Percentiles rank a stretch among this genome's conserved stretches.
These are phyloP conservation scores for Penicillium palitans DNA, from an alignment of 2,329 filamentous ascomycete genomes.

Conservation along the genomic window DNA sequence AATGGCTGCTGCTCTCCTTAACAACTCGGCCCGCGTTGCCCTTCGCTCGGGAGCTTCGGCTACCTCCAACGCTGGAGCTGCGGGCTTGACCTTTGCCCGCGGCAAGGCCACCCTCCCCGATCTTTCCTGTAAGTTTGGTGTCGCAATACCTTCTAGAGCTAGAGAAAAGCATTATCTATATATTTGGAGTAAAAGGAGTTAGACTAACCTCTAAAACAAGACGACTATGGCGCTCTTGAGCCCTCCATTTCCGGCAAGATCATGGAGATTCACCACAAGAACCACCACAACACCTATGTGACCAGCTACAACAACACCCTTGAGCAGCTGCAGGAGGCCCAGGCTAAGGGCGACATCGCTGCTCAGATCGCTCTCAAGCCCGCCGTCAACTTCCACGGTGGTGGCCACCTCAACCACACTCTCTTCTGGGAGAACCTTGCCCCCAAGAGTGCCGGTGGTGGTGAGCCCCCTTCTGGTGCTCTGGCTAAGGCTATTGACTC, in stretches of 20 bases:
- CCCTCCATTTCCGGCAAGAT: constrained; percentile 80
- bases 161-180: background rate
- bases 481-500: constrained; percentile 60
- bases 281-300: constrained; percentile 93
- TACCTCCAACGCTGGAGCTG: constrained; percentile 59
- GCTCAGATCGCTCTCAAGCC: constrained; percentile 61
- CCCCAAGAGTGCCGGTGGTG: constrained; percentile 61
- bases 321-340: constrained; percentile 66
- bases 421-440: constrained; percentile 70
- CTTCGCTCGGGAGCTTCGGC: constrained; percentile 63
- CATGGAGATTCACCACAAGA: constrained; percentile 94
- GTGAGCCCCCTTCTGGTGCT: constrained; percentile 60
- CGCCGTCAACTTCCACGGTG: constrained; percentile 65
- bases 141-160: background rate
- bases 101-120: constrained; percentile 93
- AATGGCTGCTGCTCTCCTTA: constrained; percentile 78
- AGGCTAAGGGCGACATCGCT: constrained; percentile 55
- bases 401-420: constrained; percentile 63
- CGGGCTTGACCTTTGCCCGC: constrained; percentile 74
- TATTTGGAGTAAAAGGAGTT: background rate
- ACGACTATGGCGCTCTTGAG: constrained; percentile 96
- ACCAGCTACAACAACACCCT: constrained; percentile 80
- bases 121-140: constrained; percentile 64
- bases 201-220: constrained; percentile 48
- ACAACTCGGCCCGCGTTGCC: constrained; percentile 69